Evolutionary conservation across 108 stramenopile species (phyloP).

Genomic region (Pseudonitzschia pungens): DNA sequence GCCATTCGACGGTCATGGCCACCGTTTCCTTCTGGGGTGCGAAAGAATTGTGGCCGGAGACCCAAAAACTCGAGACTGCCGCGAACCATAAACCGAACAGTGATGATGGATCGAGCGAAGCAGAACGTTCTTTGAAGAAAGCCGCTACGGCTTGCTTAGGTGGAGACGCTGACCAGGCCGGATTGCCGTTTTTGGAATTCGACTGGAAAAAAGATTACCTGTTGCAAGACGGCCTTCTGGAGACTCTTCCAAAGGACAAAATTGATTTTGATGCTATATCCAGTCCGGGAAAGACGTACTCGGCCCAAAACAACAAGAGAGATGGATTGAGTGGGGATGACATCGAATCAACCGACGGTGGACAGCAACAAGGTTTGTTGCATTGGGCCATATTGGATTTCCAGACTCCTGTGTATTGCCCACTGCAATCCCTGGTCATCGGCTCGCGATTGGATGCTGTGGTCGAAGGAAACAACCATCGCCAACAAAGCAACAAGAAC

Average conservation of each 20-base stretch:
- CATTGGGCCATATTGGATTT: constrained; percentile 94
- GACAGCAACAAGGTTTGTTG: constrained; percentile 45
- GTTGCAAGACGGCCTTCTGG: constrained; percentile 76
- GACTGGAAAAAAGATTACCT: constrained; percentile 82
- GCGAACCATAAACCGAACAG: neutral
- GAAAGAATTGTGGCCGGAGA: constrained; percentile 55
- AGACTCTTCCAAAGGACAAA: constrained; percentile 41
- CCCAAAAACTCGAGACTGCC: neutral
- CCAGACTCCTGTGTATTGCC: constrained; percentile 89
- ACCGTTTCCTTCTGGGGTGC: constrained; percentile 97
- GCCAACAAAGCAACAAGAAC: constrained; percentile 4
- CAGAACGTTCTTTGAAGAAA: neutral
- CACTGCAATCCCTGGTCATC: constrained; percentile 83
- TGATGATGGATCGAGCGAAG: neutral
- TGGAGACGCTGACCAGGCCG: constrained; percentile 74
- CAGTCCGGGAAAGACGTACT: neutral
- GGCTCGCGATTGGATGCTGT: constrained; percentile 89
- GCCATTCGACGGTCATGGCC: constrained; percentile 96
- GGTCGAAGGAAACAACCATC: constrained; percentile 46
- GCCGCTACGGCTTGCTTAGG: constrained; percentile 56
- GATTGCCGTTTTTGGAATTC: constrained; percentile 71
- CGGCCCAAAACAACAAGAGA: neutral
- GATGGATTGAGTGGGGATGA: constrained; percentile 4
- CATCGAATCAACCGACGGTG: constrained; percentile 15
- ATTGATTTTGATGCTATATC: neutral